These are phyloP conservation scores for Lactuca saligna DNA, from an alignment of 129 eudicot species.

Conservation along the genomic window DNA sequence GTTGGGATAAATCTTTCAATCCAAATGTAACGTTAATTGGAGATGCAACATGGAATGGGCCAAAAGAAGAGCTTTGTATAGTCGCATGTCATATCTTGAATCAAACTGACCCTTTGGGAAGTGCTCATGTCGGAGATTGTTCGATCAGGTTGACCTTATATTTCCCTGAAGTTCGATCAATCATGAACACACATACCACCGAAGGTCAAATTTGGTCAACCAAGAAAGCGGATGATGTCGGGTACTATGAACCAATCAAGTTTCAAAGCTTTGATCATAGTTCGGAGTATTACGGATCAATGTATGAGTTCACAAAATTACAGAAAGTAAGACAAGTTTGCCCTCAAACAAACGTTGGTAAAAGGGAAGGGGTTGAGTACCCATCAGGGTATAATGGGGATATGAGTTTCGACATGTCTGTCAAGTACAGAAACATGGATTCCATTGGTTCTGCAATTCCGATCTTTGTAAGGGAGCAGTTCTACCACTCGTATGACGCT, in stretches of 20 bases:
- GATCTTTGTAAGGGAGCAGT: slow-evolving; percentile 37
- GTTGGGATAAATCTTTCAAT: slow-evolving; percentile 27
- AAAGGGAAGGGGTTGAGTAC: slow-evolving; percentile 33
- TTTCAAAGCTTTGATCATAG: slow-evolving; percentile 34
- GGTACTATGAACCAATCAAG: slow-evolving; percentile 39
- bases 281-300: slow-evolving; percentile 21
- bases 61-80: slow-evolving; percentile 38
- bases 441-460: slow-evolving; percentile 54
- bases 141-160: slow-evolving; percentile 57
- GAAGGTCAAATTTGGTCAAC: slow-evolving; percentile 64
- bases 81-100: slow-evolving; percentile 52
- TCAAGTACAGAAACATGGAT: slow-evolving; percentile 28
- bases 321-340: slow-evolving; percentile 44
- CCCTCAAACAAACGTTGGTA: slow-evolving; percentile 14
- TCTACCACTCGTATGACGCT: slow-evolving; percentile 1
- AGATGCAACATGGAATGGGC: slow-evolving; percentile 47
- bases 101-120: slow-evolving; percentile 21
- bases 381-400: slow-evolving; percentile 32
- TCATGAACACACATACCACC: slow-evolving; percentile 33
- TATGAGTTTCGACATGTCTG: slow-evolving; percentile 57
- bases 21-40: slow-evolving; percentile 12
- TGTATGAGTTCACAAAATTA: slow-evolving; percentile 57
- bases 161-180: slow-evolving; percentile 45
- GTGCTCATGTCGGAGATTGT: slow-evolving; percentile 58
- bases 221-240: slow-evolving; percentile 33